phyloP scores from a whole-genome alignment of 306 rosid species.

The Gillenia trifoliata region DNA sequence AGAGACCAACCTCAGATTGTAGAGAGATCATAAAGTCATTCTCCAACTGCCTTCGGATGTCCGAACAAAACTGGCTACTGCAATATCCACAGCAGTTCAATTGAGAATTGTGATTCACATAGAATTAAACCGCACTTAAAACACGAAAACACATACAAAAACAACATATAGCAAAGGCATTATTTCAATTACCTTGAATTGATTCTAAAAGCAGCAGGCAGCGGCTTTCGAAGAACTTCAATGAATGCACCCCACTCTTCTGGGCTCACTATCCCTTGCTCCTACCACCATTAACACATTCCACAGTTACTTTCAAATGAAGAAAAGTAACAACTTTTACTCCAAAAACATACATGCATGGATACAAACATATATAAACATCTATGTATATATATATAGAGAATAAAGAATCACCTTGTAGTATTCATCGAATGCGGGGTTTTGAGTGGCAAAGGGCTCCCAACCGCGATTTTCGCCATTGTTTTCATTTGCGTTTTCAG shows the following conservation, averaged over 20 bases:
- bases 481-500: constrained; percentile 14
- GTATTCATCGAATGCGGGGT: constrained; percentile 56
- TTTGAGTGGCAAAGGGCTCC: constrained; percentile 74
- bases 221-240: constrained; percentile 69
- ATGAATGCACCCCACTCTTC: constrained; percentile 75
- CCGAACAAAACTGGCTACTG: constrained; percentile 86
- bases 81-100: constrained; percentile 14
- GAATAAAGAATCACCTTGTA: constrained; percentile 43
- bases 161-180: neutral
- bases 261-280: constrained; percentile 52
- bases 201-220: constrained; percentile 87
- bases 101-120: neutral
- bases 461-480: constrained; percentile 33
- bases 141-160: neutral
- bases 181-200: constrained; percentile 57
- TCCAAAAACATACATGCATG: neutral
- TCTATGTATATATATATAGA: neutral
- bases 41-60: constrained; percentile 71
- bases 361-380: neutral
- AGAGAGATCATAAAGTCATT: constrained; percentile 71
- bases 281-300: constrained; percentile 27
- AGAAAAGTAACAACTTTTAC: neutral
- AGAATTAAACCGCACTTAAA: neutral
- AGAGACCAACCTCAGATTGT: constrained; percentile 58
- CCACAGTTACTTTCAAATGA: neutral